Evolutionary conservation across 345 rosid species (phyloP).

Genomic region (Psidium guajava): DNA sequence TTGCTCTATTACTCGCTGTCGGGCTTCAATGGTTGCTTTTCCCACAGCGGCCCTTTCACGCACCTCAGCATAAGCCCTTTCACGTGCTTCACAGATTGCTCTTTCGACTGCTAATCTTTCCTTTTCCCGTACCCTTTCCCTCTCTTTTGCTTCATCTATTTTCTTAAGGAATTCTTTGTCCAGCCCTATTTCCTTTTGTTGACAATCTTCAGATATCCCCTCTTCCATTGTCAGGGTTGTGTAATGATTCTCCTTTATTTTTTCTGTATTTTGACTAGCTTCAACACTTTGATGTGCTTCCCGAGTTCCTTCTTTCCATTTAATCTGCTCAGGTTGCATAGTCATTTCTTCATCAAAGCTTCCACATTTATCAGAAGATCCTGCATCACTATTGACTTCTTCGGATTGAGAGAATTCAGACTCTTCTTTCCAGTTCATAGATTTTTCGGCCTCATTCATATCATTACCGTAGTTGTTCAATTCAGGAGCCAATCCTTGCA

Average conservation of each 20-base stretch:
- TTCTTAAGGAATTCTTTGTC: constrained; percentile 18
- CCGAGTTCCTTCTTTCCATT: constrained; percentile 12
- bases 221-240: constrained; percentile 28
- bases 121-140: constrained; percentile 47
- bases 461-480: constrained; percentile 1
- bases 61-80: constrained; percentile 89
- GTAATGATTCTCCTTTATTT: constrained; percentile 21
- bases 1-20: constrained; percentile 38
- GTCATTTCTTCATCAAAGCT: background rate
- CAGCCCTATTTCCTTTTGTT: constrained; percentile 25
- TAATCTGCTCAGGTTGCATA: background rate
- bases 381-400: background rate
- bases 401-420: background rate
- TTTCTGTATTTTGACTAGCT: constrained; percentile 14
- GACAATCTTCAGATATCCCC: constrained; percentile 24
- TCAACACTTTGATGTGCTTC: constrained; percentile 10
- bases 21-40: constrained; percentile 55
- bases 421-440: constrained; percentile 1
- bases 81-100: constrained; percentile 91
- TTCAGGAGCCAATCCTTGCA: constrained; percentile 19
- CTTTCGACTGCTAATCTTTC: constrained; percentile 82
- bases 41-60: constrained; percentile 62
- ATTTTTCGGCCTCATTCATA: constrained; percentile 7
- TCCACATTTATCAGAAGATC: background rate
- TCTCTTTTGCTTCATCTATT: constrained; percentile 43